Evolutionary conservation across 345 rosid genomes (phyloP).

Genomic region (Physaria fendleri): DNA sequence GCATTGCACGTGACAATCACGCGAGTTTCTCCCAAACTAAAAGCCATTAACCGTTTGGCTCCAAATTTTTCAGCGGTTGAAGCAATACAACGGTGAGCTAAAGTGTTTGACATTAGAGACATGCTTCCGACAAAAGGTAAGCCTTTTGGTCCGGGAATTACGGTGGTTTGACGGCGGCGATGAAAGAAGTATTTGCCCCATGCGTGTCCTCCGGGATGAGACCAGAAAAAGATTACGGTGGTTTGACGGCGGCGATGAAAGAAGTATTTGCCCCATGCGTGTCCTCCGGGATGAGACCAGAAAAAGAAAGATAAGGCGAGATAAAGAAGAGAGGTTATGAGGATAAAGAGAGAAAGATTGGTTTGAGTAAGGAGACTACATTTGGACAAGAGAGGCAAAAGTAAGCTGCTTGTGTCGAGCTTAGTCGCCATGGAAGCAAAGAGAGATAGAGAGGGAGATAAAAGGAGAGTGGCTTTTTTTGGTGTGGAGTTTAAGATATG

Average conservation of each 20-base stretch:
- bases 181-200: constrained; percentile 53
- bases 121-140: constrained; percentile 63
- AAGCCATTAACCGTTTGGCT: constrained; percentile 65
- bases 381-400: constrained; percentile 53
- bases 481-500: constrained; percentile 20
- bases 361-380: constrained; percentile 37
- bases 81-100: constrained; percentile 58
- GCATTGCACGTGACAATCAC: constrained; percentile 59
- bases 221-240: constrained; percentile 63
- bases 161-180: constrained; percentile 16
- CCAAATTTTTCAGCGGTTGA: constrained; percentile 40
- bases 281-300: constrained; percentile 72
- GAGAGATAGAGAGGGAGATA: neutral
- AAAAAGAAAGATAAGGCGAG: constrained; percentile 35
- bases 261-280: constrained; percentile 66
- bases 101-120: constrained; percentile 46
- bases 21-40: constrained; percentile 64
- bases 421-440: constrained; percentile 37
- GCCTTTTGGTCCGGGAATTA: constrained; percentile 72
- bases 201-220: constrained; percentile 69
- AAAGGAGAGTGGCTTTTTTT: constrained; percentile 24
- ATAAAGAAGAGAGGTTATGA: constrained; percentile 35
- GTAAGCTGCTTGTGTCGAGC: constrained; percentile 38
- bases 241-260: constrained; percentile 16
- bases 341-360: constrained; percentile 39